phyloP scores from a whole-genome alignment of 768 basidiomycete species.

The Suillus discolor region DNA sequence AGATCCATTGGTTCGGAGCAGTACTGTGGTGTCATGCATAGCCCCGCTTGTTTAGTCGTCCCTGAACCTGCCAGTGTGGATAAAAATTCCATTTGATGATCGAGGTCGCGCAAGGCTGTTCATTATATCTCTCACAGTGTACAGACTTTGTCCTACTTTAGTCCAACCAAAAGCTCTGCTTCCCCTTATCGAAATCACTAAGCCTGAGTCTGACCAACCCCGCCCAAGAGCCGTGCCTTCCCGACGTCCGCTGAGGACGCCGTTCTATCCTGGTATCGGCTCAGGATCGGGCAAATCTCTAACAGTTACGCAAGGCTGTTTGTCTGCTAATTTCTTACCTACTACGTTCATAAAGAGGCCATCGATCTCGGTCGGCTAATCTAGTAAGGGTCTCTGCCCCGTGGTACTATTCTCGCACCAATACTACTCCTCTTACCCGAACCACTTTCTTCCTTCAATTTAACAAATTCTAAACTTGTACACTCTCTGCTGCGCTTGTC shows the following conservation, averaged over 20 bases:
- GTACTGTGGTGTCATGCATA: conserved; percentile 9
- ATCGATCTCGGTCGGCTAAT: conserved; percentile 22
- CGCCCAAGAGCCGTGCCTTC: conserved; percentile 10
- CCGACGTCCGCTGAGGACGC: conserved; percentile 6
- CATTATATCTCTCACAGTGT: conserved; percentile 8
- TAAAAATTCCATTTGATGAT: conserved; percentile 13
- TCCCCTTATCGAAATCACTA: conserved; percentile 4
- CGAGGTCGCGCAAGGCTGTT: conserved; percentile 9
- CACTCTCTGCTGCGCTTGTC: conserved; percentile 12
- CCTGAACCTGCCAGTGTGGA: conserved; percentile 9
- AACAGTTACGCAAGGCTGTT: conserved; percentile 6
- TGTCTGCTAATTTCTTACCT: conserved; percentile 14
- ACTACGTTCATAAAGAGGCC: conserved; percentile 22
- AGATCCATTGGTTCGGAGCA: conserved; percentile 4
- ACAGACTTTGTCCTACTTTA: conserved; percentile 11
- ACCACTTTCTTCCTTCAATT: conserved; percentile 4
- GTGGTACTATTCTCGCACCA: conserved; percentile 14
- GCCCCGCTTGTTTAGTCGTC: conserved; percentile 9
- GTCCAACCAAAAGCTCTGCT: conserved; percentile 4
- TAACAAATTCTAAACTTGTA: conserved; percentile 9
- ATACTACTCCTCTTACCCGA: conserved; percentile 11
- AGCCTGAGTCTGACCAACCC: conserved; percentile 1
- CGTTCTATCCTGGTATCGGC: conserved; percentile 2
- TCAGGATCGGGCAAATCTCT: conserved; percentile 15
- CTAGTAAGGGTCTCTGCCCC: conserved; percentile 15